Evolutionary conservation across 2,329 filamentous ascomycete genomes (phyloP).

Genomic region (Trichoderma oligosporum): DNA sequence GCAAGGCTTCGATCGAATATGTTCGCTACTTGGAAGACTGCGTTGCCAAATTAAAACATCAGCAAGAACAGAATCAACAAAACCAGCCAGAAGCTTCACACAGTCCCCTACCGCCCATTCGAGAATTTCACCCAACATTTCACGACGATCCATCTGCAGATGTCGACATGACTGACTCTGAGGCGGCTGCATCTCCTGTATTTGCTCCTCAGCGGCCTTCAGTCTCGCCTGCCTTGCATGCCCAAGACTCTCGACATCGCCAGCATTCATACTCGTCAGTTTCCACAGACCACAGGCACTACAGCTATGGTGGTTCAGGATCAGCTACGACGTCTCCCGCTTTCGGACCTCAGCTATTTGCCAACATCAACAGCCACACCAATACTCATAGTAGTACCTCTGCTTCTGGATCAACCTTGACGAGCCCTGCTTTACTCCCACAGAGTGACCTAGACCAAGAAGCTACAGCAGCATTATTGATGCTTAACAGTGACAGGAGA

Average conservation of each 20-base stretch:
- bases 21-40: constrained; percentile 91
- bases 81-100: constrained; percentile 28
- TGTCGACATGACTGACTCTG: constrained; percentile 60
- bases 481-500: constrained; percentile 78
- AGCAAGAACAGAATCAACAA: constrained; percentile 38
- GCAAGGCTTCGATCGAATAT: constrained; percentile 90
- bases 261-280: constrained; percentile 54
- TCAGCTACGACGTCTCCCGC: constrained; percentile 54
- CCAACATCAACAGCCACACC: constrained; percentile 23
- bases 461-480: constrained; percentile 79
- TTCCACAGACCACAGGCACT: constrained; percentile 49
- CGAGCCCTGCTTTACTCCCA: constrained; percentile 55
- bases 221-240: constrained; percentile 49
- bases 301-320: constrained; percentile 46
- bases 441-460: constrained; percentile 65
- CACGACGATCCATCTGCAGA: constrained; percentile 42
- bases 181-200: constrained; percentile 47
- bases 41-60: constrained; percentile 70
- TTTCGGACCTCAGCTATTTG: constrained; percentile 47
- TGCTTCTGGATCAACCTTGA: constrained; percentile 49
- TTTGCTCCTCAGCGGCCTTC: constrained; percentile 46
- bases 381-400: constrained; percentile 43
- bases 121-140: constrained; percentile 40
- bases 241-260: constrained; percentile 43
- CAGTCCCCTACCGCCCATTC: constrained; percentile 35